Base-by-base conservation (phyloP, 441 rosid species). In the Gossypium schwendimanii region DNA sequence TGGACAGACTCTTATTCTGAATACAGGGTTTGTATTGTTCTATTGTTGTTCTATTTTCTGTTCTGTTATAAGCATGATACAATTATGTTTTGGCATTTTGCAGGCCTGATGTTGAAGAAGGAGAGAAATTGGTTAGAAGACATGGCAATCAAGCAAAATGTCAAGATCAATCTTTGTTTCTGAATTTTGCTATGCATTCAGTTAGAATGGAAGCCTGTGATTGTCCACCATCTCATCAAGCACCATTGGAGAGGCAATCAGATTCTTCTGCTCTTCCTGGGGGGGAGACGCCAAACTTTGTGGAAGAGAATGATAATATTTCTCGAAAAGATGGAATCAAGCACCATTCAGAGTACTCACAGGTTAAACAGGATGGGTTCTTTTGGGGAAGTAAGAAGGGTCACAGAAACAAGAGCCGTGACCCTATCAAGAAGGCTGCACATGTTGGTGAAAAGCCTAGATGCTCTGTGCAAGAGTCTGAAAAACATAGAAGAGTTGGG, bases 191-290 rank as follows among this genome's bases (percentile, higher is more conserved):
- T 44, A 94, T 94, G 98, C 98, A 94, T 81, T 94, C 98, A 45
- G 97, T 90, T 68, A 87, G 98, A 76, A 78, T 90, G 97, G 98
- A 94, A 86, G 97, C 97, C 26, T 94, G 98, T 89, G 98, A 94
- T 83, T 88, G 92, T 54, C 98, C 98, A 2, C 97, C 94, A 12
- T 75, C 84, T n/a, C 87, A 90, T 85, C 84, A 78, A 11, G 69
- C 84, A 26, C 76, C 83, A 15, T 45, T 87, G 18, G 86, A 84
- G 81, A 79, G 77, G 71, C 84, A 82, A 59, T 77, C 90, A 23
- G 79, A 77, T 62, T 81, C 97, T 21, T 83, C 95, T 64, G 89
- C 84, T 65, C 87, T 90, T 53, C 93, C 91, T 21, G 87, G 83
- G 28, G 77, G 79, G 73, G 83, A 72, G 69, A 78, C 77, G 33